phyloP scores from a whole-genome alignment of 78 protist genomes.

The Dictyostelium citrinum region DNA sequence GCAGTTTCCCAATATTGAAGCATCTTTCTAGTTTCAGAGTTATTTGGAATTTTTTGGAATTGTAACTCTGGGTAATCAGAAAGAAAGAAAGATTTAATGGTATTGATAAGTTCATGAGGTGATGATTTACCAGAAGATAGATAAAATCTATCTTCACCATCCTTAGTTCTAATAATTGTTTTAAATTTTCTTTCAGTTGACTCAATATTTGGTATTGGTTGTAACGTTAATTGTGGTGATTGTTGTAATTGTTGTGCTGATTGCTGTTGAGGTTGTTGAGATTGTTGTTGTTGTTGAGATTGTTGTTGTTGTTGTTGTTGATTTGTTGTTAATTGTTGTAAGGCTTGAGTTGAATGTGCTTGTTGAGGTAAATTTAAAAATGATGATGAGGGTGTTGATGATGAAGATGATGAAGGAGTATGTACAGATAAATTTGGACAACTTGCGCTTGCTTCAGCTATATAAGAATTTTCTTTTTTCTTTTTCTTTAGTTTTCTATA shows the following conservation, averaged over 20 bases:
- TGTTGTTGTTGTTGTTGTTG: neutral
- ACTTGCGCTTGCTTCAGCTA: neutral
- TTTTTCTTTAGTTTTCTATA: slow-evolving; percentile 48
- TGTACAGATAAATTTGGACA: slow-evolving; percentile 6
- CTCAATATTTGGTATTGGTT: neutral
- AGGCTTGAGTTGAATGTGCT: neutral
- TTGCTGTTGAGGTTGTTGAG: neutral
- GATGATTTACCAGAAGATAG: slow-evolving; percentile 61
- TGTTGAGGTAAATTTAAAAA: neutral
- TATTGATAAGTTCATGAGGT: slow-evolving; percentile 36
- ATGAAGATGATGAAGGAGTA: neutral
- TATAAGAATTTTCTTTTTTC: slow-evolving; percentile 23
- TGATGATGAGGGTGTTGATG: neutral
- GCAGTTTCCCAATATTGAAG: slow-evolving; percentile 60
- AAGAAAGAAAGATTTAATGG: slow-evolving; percentile 24
- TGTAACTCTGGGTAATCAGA: slow-evolving; percentile 13
- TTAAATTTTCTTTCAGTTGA: slow-evolving; percentile 61
- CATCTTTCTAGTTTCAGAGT: slow-evolving; percentile 31
- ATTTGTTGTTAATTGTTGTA: neutral
- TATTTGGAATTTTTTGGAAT: slow-evolving; percentile 48
- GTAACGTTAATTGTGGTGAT: neutral
- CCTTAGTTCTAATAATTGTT: slow-evolving; percentile 51
- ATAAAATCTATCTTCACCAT: slow-evolving; percentile 72
- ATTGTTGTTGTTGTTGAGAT: neutral
- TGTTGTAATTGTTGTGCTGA: neutral